Evolutionary conservation across 257 asterid species (phyloP).

Genomic region (Salvia rosmarinus): DNA sequence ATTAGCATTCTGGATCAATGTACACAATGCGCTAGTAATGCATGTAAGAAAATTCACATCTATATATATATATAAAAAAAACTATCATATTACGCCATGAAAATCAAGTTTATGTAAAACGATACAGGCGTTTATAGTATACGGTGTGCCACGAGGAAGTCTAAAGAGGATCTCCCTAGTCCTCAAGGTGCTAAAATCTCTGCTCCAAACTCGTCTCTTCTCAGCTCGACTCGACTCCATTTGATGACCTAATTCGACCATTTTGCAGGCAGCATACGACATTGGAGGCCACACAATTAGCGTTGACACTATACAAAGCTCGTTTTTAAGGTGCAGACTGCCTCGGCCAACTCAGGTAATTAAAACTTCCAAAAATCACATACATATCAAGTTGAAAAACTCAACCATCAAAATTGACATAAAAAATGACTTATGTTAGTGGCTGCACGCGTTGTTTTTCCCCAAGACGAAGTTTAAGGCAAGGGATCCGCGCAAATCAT

Average conservation of each 20-base stretch:
- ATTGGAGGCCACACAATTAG: slow-evolving; percentile 80
- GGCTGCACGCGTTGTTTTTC: slow-evolving; percentile 77
- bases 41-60: slow-evolving; percentile 57
- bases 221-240: neutral
- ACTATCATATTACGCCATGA: neutral
- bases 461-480: slow-evolving; percentile 66
- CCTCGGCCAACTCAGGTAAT: slow-evolving; percentile 91
- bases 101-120: slow-evolving; percentile 3
- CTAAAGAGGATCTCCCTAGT: slow-evolving; percentile 67
- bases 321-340: slow-evolving; percentile 68
- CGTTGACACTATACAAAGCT: slow-evolving; percentile 78
- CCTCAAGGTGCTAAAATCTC: slow-evolving; percentile 57
- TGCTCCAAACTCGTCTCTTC: too few relatives aligned
- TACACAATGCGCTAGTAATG: slow-evolving; percentile 94
- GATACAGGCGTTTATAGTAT: slow-evolving; percentile 73
- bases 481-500: slow-evolving; percentile 51
- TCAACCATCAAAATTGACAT: slow-evolving; percentile 6
- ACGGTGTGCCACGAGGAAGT: slow-evolving; percentile 71
- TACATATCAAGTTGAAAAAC: neutral
- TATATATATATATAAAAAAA: neutral
- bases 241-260: neutral
- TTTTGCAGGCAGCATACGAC: slow-evolving; percentile 75
- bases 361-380: too few relatives aligned
- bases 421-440: slow-evolving; percentile 50
- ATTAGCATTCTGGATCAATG: slow-evolving; percentile 91